Evolutionary conservation across 768 basidiomycete genomes (phyloP).

Genomic region (Amanita molliuscula): DNA sequence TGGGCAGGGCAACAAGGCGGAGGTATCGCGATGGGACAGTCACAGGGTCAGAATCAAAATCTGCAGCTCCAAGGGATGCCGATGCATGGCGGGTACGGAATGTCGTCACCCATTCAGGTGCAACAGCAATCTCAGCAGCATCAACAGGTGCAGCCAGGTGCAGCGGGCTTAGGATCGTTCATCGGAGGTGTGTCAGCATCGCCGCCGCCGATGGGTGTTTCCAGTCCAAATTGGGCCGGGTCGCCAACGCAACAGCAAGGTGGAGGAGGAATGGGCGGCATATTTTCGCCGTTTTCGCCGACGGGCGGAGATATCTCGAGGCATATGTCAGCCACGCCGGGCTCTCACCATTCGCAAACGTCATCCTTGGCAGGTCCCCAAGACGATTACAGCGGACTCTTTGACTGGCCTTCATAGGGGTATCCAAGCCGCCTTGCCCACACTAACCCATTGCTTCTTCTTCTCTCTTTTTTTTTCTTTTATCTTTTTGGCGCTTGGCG

Average conservation of each 20-base stretch:
- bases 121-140: constrained; percentile 7
- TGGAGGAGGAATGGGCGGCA: background rate
- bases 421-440: background rate
- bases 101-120: constrained; percentile 5
- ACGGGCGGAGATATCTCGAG: constrained; percentile 27
- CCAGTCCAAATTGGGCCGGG: constrained; percentile 2
- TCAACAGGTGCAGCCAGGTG: constrained; percentile 10
- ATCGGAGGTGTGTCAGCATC: constrained; percentile 4
- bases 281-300: constrained; percentile 15
- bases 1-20: constrained; percentile 13
- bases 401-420: constrained; percentile 42
- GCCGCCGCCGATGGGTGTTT: constrained; percentile 4
- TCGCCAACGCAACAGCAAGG: background rate
- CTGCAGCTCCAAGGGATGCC: constrained; percentile 17
- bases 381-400: constrained; percentile 26
- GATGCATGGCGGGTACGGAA: constrained; percentile 13
- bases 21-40: constrained; percentile 11
- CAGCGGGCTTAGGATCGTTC: constrained; percentile 1
- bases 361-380: constrained; percentile 12
- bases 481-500: constrained; percentile 14
- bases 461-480: constrained; percentile 8
- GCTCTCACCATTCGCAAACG: constrained; percentile 23
- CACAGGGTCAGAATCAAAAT: constrained; percentile 19
- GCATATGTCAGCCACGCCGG: constrained; percentile 43
- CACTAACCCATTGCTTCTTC: constrained; percentile 7